Evolutionary conservation across 2,329 filamentous ascomycete genomes (phyloP), one percentile per base, ranked within the genome.

Genomic region (Epichloe uncinata): DNA sequence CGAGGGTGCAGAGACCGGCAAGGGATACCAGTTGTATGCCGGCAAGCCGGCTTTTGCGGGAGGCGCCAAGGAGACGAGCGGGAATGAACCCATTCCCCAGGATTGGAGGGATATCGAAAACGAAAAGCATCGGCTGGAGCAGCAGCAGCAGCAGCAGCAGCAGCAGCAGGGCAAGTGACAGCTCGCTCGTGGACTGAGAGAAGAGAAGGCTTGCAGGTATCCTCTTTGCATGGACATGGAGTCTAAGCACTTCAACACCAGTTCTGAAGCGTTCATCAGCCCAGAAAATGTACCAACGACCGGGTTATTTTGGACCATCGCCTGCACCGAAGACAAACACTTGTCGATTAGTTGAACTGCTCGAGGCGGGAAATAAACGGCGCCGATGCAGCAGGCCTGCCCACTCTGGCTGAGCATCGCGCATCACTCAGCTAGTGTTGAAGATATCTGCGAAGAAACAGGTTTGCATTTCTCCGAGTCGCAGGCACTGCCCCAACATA

Each of bases 11-110:
- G 82, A 87, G 57, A 71, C 71, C 11, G 73, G 72, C 54, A 69
- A 72, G 49, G 76, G 78, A 4, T 79, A 82, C 62, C 83, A 93
- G 71, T 67, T 95, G 57, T 95, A 95, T 66, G 87, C 82, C 15
- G 88, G 88, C 34, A 81, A 80, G 61, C 75, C 81, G 43, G 85
- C 84, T 8, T 88, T 85, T 63, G 71, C 72, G 11, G 77, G 79
- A 51, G 67, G 70, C n/a, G 78, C 79, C 54, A 80, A 78, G 66
- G 74, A 78, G 66, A 82, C 81, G 45, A 79, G 77, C 59, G 84
- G 83, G 42, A 79, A 85, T 65, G 84, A 85, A 62, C 74, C 74
- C 49, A 73, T 71, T 49, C 72, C 75, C 35, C 66, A 66, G 56
- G 80, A 84, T 61, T 84, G 80, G 80, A 71, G 80, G 54, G 79